Evolutionary conservation across 805 yeast genomes (phyloP).

Genomic region (Blastobotrys parvus): DNA sequence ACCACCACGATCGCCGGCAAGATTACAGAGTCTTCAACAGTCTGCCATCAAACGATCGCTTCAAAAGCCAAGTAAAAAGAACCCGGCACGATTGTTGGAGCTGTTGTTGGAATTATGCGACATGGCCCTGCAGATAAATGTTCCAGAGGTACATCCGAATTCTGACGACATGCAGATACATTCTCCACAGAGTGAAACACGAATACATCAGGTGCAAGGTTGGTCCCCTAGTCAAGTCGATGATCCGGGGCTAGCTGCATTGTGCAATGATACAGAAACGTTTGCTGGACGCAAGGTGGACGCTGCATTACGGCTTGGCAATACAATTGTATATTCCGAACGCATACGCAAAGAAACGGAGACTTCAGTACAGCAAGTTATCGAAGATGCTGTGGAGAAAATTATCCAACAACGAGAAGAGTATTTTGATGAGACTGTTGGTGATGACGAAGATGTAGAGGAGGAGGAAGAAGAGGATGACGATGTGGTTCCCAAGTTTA

Average conservation of each 20-base stretch:
- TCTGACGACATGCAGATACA: constrained; percentile 26
- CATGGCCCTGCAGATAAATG: constrained; percentile 63
- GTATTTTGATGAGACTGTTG: constrained; percentile 15
- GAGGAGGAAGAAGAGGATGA: constrained; percentile 17
- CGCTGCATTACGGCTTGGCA: constrained; percentile 59
- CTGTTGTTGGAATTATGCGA: constrained; percentile 57
- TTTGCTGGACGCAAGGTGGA: constrained; percentile 60
- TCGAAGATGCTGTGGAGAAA: constrained; percentile 52
- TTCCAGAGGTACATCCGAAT: constrained; percentile 44
- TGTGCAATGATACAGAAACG: constrained; percentile 60
- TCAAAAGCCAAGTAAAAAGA: constrained; percentile 25
- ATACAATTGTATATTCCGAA: constrained; percentile 65
- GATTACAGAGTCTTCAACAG: neutral
- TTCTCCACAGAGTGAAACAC: constrained; percentile 26
- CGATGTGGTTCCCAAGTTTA: neutral
- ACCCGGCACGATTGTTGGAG: constrained; percentile 39
- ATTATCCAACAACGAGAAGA: constrained; percentile 32
- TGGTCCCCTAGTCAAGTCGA: constrained; percentile 40
- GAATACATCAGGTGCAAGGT: constrained; percentile 26
- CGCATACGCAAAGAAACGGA: constrained; percentile 76
- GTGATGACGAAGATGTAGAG: constrained; percentile 18
- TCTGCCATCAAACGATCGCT: constrained; percentile 1
- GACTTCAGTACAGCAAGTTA: constrained; percentile 50
- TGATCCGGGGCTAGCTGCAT: constrained; percentile 53
- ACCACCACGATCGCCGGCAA: constrained; percentile 9